A percentile compares a stretch with the other conserved stretches of the same genome.
These are phyloP conservation scores for Blakeslea trispora DNA, from an alignment of 371 early-diverging fungal genomes.

Conservation along the genomic window DNA sequence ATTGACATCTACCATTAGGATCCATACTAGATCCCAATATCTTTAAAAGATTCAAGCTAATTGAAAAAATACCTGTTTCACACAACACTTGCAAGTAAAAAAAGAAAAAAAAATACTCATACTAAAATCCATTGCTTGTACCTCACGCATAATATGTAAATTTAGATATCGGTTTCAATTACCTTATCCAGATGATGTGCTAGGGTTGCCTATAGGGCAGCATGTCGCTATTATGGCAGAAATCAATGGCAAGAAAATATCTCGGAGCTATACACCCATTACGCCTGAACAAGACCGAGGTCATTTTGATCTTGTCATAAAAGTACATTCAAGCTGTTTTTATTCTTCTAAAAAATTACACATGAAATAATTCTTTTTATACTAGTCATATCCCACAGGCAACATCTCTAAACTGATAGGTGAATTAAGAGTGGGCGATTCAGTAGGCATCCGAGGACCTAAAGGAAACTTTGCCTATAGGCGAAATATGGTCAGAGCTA, in stretches of 20 bases:
- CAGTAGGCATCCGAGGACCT: slow-evolving; percentile 85
- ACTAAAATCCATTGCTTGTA: not conserved
- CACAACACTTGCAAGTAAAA: slow-evolving; percentile 79
- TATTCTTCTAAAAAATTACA: too few species aligned
- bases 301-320: slow-evolving; percentile 87
- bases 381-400: slow-evolving; percentile 86
- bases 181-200: slow-evolving; percentile 54
- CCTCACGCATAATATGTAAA: not conserved
- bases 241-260: slow-evolving; percentile 77
- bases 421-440: slow-evolving; percentile 78
- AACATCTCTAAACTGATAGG: slow-evolving; percentile 80
- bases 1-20: too few species aligned
- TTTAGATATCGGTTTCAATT: slow-evolving; percentile 81
- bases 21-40: slow-evolving; percentile 58
- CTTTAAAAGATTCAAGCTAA: slow-evolving; percentile 73
- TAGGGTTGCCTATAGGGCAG: slow-evolving; percentile 89
- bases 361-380: slow-evolving; percentile 23
- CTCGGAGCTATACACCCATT: slow-evolving; percentile 89
- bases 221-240: slow-evolving; percentile 83
- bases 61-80: slow-evolving; percentile 65
- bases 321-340: slow-evolving; percentile 48
- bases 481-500: slow-evolving; percentile 76
- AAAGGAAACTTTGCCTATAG: slow-evolving; percentile 89
- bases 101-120: not conserved
- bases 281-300: slow-evolving; percentile 76